Base-by-base conservation (phyloP, 1,139 yeast genomes). In the Candida sp. region DNA sequence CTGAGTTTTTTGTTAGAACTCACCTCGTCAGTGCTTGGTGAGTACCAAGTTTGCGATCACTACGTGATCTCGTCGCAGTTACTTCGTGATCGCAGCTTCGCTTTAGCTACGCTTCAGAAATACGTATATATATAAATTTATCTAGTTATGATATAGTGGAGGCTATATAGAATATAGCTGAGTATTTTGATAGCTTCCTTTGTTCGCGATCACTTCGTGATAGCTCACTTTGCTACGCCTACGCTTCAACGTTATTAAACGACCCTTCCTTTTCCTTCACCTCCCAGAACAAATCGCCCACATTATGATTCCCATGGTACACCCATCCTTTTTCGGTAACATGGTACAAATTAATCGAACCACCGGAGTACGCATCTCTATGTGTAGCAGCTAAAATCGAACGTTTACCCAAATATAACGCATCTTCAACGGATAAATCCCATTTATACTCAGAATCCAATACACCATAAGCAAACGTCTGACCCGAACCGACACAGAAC, bases 401-500 rank as follows among this genome's bases (percentile, higher is more conserved):
- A 68, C 99, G 84, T 70, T 91, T 91, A 51, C 99, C 99, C 52
- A 93, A 77, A 57, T 86, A 87, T 52, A 95, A 77, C 4, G 99
- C 99, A 49, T 93, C 98, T 51, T 93, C 98, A 6, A 87, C 95
- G 1, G 87, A 62, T 52, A 91, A 69, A 58, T 91, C 97, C 96
- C 96, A 89, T 56, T 77, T 79, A 69, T 89, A 87, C 56, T 87
- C 90, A 33, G 96, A 81, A 64, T 93, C 99, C 53, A 93, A 76
- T 22, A 93, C 99, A 76, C 99, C 99, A 61, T 93, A 93, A n/a
- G 99, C 99, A 69, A 93, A 93, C 1, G 99, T 93, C 70, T 93
- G 99, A 68, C 99, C 99, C 1, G 98, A 91, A 39, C 99, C 99
- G 32, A 93, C 99, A 75, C 97, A 90, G 68, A 95, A 95, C 51